Conservation (phyloP, 2,329 filamentous ascomycete genomes). For the Cadophora sp. region DNA sequence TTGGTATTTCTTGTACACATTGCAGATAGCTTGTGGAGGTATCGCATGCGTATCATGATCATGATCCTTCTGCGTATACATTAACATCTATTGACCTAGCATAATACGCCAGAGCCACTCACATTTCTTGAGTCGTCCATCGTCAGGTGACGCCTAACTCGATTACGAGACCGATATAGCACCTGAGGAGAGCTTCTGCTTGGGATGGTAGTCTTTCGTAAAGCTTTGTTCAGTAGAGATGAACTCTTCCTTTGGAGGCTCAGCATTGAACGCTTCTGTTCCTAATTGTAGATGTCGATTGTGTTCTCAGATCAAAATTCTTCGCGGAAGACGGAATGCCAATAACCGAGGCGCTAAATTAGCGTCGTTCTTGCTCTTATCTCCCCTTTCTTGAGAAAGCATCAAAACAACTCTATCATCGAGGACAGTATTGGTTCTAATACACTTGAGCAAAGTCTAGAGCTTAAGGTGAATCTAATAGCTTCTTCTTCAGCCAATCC, state of each 20-base stretch:
- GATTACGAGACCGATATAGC: slow-evolving; percentile 20
- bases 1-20: slow-evolving; percentile 45
- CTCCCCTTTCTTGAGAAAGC: neutral
- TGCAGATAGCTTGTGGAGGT: slow-evolving; percentile 44
- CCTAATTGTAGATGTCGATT: neutral
- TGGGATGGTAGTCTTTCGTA: neutral
- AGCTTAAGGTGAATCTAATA: too few relatives aligned
- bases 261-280: slow-evolving; percentile 11
- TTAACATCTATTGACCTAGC: neutral
- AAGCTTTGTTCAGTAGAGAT: neutral
- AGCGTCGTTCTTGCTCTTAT: neutral
- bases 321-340: neutral
- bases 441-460: too few relatives aligned
- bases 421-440: too few relatives aligned
- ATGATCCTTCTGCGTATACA: slow-evolving; percentile 30
- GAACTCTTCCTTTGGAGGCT: neutral
- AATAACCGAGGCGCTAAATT: slow-evolving; percentile 19
- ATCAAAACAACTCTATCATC: neutral
- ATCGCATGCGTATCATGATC: slow-evolving; percentile 45
- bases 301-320: slow-evolving; percentile 12
- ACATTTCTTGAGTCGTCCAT: slow-evolving; percentile 25
- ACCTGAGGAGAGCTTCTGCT: neutral
- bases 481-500: too few relatives aligned
- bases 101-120: slow-evolving; percentile 17
- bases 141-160: slow-evolving; percentile 25